Evolutionary conservation across 148 eudicot species (phyloP), one percentile per base, ranked within the genome.

Genomic region (Spergularia bocconei): DNA sequence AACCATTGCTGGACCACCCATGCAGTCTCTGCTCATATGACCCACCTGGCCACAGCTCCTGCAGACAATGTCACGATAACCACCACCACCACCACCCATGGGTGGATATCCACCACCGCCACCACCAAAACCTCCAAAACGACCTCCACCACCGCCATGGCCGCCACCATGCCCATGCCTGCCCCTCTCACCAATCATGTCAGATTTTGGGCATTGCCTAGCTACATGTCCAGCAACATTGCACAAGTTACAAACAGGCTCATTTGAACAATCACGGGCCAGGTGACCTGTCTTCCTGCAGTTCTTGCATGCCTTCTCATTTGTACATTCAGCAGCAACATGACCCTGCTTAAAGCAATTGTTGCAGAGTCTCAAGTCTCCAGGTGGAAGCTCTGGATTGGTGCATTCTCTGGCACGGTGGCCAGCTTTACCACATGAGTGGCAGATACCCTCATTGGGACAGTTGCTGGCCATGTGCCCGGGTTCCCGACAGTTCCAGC

Each of bases 331-430:
- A 5, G 85, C 91, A 25, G 91, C 87, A 67, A 91, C 71, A 69
- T 94, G 98, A 19, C 97, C 98, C 74, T 87, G 98, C 88, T 91
- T 94, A 80, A 80, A 94, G 92, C 98, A 94, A 81, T 91, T 94
- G 79, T 90, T 91, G 90, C 98, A 94, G 71, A 94, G 85, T 82
- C 91, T 91, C 88, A 88, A 73, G 69, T 94, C 98, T 5, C 98
- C 98, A 56, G 96, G 98, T 44, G 91, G 91, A 72, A 87, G 57
- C 51, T 81, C 91, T 9, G 97, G 96, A 75, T 90, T 84, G 0
- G 97, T 57, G 89, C 98, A 93, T 70, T 91, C 98, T 73, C 91
- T 81, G 64, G 98, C 96, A 68, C 87, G 91, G 84, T 94, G 98
- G 17, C 98, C 98, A 41, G 91, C 83, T 82, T 94, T 94, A n/a